Percentiles rank a stretch among this genome's conserved stretches.
These are phyloP conservation scores for Mrakia frigida DNA, from an alignment of 768 basidiomycete species.

Conservation along the genomic window DNA sequence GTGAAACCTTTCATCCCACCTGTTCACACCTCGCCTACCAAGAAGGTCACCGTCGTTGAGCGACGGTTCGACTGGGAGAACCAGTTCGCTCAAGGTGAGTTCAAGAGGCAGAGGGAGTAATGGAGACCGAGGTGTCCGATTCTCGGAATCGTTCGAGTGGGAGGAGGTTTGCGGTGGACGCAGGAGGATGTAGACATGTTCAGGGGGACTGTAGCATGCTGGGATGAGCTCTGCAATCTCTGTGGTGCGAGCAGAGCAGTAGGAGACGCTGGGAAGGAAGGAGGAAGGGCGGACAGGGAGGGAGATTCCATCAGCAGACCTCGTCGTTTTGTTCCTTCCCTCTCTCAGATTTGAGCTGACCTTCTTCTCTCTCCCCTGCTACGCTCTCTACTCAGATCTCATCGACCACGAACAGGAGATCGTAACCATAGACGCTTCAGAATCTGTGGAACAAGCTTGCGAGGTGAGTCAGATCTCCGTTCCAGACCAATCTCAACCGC, in stretches of 20 bases:
- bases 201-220: no score
- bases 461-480: conserved; percentile 4
- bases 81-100: conserved; percentile 5
- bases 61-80: conserved; percentile 3
- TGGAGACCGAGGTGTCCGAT: not conserved
- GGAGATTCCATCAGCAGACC: not conserved
- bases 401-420: conserved; percentile 13
- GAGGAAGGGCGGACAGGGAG: not conserved
- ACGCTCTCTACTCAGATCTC: not conserved
- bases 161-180: no score
- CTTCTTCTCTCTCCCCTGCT: no score
- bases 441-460: not conserved
- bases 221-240: no score
- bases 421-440: not conserved
- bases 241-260: no score
- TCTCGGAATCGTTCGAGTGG: no score
- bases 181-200: no score
- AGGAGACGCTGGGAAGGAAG: not conserved
- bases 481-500: no score
- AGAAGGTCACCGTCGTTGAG: not conserved
- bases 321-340: not conserved
- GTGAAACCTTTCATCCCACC: conserved; percentile 12
- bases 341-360: not conserved
- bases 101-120: not conserved
- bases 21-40: not conserved